These are phyloP conservation scores for Malassezia pachydermatis DNA, from an alignment of 1,284 basidiomycete species.

Conservation along the genomic window DNA sequence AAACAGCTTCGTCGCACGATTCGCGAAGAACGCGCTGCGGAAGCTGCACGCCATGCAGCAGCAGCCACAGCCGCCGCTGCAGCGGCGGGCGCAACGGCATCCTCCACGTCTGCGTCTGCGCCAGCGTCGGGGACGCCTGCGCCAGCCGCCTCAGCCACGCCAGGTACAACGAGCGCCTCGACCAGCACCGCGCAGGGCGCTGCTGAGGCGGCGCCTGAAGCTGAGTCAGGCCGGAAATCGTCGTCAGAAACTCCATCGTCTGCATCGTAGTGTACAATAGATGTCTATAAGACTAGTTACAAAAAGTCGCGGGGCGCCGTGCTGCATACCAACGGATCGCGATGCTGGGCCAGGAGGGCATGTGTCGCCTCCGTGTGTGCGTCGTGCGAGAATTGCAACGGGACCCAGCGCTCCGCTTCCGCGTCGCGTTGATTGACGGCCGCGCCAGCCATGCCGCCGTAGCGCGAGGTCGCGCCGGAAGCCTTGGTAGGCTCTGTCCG, in stretches of 20 bases:
- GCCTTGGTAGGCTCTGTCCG: slow-evolving; percentile 23
- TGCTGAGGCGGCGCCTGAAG: background rate
- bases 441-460: slow-evolving; percentile 15
- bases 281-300: slow-evolving; percentile 1
- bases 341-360: background rate
- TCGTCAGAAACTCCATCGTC: background rate
- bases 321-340: slow-evolving; percentile 6
- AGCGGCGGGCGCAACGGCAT: background rate
- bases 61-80: background rate
- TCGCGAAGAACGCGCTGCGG: slow-evolving; percentile 34
- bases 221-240: background rate
- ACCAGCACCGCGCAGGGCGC: background rate
- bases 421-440: slow-evolving; percentile 30
- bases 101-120: background rate
- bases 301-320: slow-evolving; percentile 3
- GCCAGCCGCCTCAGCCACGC: too few relatives aligned
- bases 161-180: too few relatives aligned
- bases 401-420: slow-evolving; percentile 44
- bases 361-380: background rate
- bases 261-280: slow-evolving; percentile 6
- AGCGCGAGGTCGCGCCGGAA: slow-evolving; percentile 8
- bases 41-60: slow-evolving; percentile 9
- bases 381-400: slow-evolving; percentile 22
- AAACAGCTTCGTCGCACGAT: slow-evolving; percentile 34
- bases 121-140: background rate